Base-by-base conservation (phyloP, 2,329 filamentous ascomycete species). In the Fusarium avenaceum region DNA sequence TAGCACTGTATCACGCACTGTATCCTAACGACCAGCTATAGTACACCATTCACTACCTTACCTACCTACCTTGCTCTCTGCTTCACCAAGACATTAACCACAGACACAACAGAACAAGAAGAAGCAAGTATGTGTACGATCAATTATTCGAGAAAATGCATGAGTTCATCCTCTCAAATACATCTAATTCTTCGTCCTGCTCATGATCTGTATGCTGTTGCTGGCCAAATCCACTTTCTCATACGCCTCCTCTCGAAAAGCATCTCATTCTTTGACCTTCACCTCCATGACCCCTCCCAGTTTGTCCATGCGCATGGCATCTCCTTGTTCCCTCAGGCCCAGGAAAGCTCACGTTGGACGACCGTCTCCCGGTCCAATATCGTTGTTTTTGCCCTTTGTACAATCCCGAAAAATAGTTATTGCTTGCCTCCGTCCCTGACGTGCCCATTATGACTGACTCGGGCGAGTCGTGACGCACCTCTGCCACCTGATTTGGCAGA, bases 131-230 rank as follows among this genome's bases (percentile, higher is more conserved):
- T 20, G 9, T 30, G n/a, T 35, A 17, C 28, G 38, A 38, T 17
- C 45, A 28, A 42, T 33, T 56, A 15, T 26, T 32, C 26, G 14
- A 14, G 28, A 30, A 20, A 20, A 19, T 51, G 20, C 45, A 42
- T 7, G 35, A 17, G 15, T 62, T 62, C 30, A 46, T 38, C 39
- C 43, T 47, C 43, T 47, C 39, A 22, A 30, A 39, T 39, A 57
- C 53, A 46, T 72, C 69, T 72, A 73, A 48, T 58, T 65, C 59
- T 61, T 57, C 64, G 55, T 72, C 57, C 61, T 65, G 65, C 73
- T 74, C 62, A 45, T 72, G 60, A 72, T 70, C 65, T 73, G 67
- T 71, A 70, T 73, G 68, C 67, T 67, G 57, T 67, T 72, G 58
- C 65, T 73, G 63, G 50, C 69, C 72, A 58, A 61, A 65, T 61